Conservation (phyloP, 75 land plant species). For the Larix kaempferi region DNA sequence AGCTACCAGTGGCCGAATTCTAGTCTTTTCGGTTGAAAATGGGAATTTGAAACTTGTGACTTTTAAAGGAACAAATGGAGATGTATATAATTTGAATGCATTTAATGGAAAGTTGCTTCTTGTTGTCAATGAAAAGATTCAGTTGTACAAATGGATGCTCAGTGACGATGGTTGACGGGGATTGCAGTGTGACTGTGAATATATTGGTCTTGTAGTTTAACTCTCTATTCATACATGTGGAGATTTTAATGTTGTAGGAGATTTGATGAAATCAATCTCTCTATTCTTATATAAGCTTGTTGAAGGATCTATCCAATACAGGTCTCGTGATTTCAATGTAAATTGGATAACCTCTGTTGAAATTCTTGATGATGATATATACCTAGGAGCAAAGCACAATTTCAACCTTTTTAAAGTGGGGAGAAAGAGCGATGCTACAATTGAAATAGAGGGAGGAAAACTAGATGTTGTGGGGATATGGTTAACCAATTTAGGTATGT, state of each 20-base stretch:
- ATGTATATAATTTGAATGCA: slow-evolving; percentile 92
- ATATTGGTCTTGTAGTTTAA: slow-evolving; percentile 56
- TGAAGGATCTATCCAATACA: slow-evolving; percentile 95
- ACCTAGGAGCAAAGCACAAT: too few relatives aligned
- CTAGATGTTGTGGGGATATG: slow-evolving; percentile 91
- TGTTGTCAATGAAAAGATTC: slow-evolving; percentile 97
- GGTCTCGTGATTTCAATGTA: slow-evolving; percentile 93
- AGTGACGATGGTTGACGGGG: slow-evolving; percentile 94
- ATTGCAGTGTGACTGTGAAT: slow-evolving; percentile 90
- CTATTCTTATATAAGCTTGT: slow-evolving; percentile 32
- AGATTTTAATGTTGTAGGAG: slow-evolving; percentile 97
- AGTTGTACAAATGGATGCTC: slow-evolving; percentile 93
- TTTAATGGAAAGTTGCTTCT: slow-evolving; percentile 97
- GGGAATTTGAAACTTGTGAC: slow-evolving; percentile 63
- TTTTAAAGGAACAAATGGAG: slow-evolving; percentile 96
- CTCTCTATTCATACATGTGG: slow-evolving; percentile 18
- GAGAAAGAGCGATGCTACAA: slow-evolving; percentile 98
- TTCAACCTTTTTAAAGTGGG: slow-evolving; percentile 45
- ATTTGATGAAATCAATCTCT: slow-evolving; percentile 55
- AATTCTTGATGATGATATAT: slow-evolving; percentile 94
- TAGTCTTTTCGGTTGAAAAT: slow-evolving; percentile 63
- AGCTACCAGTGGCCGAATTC: slow-evolving; percentile 91
- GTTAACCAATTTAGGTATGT: slow-evolving; percentile 44
- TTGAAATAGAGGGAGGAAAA: slow-evolving; percentile 93
- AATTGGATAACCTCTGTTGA: slow-evolving; percentile 99